These are phyloP conservation scores for Rhodotorula sp. DNA, from an alignment of 1,284 basidiomycete species.

Conservation along the genomic window DNA sequence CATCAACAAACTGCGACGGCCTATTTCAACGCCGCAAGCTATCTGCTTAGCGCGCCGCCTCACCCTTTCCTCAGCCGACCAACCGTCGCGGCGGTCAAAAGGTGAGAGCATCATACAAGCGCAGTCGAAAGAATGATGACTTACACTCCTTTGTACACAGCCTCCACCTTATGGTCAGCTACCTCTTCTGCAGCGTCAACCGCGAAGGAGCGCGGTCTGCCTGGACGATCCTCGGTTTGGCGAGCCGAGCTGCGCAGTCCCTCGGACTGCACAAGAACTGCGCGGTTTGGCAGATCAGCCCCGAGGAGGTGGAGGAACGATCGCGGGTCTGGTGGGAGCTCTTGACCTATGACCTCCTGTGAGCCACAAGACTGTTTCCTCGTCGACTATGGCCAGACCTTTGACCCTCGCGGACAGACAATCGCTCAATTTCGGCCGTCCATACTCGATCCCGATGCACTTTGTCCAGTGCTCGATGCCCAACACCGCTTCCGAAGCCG, in stretches of 20 bases:
- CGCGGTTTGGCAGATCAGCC: not conserved
- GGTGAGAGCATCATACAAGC: not conserved
- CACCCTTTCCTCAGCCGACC: constrained; percentile 39
- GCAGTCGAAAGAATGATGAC: not conserved
- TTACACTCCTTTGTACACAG: not conserved
- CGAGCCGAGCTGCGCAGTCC: constrained; percentile 24
- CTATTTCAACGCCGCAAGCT: constrained; percentile 16
- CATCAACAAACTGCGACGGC: not conserved
- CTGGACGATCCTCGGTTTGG: constrained; percentile 40
- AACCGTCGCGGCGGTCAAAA: constrained; percentile 36
- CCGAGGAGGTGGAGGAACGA: constrained; percentile 1
- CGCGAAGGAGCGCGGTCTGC: constrained; percentile 32
- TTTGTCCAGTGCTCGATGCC: constrained; percentile 22
- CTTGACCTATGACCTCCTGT: constrained; percentile 37
- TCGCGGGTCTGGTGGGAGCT: constrained; percentile 39
- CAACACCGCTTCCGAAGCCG: constrained; percentile 21
- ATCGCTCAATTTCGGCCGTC: constrained; percentile 43
- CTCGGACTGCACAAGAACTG: constrained; percentile 12
- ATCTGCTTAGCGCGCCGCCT: constrained; percentile 32
- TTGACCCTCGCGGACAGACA: constrained; percentile 9
- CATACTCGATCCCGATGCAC: constrained; percentile 38
- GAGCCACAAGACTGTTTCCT: not conserved
- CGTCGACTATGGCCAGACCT: no score
- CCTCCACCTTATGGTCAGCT: constrained; percentile 41
- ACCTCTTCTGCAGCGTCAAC: constrained; percentile 34